Evolutionary conservation across 108 stramenopile genomes (phyloP).

Genomic region (Cyclotella choctawhatcheeana): DNA sequence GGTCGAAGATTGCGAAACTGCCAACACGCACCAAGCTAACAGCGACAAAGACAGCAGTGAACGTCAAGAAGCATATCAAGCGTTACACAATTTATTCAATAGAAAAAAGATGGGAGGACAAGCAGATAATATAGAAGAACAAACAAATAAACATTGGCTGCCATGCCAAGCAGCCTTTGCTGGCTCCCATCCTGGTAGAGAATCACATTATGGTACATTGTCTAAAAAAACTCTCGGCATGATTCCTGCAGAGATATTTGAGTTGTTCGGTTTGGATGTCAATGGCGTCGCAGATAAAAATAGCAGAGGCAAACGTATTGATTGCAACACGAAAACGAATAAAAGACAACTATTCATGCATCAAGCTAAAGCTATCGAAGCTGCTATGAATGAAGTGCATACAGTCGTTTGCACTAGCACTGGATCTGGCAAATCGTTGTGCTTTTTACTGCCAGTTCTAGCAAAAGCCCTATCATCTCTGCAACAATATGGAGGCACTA

Average conservation of each 20-base stretch:
- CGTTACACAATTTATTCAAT: constrained; percentile 31
- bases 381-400: constrained; percentile 61
- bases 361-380: constrained; percentile 85
- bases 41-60: constrained; percentile 25
- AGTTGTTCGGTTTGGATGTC: constrained; percentile 25
- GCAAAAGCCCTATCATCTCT: constrained; percentile 57
- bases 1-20: no score
- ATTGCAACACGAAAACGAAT: neutral
- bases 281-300: neutral
- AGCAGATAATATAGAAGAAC: neutral
- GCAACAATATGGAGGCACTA: constrained; percentile 1
- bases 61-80: constrained; percentile 19
- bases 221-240: constrained; percentile 26
- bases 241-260: constrained; percentile 28
- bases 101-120: neutral
- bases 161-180: constrained; percentile 69
- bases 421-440: constrained; percentile 86
- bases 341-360: constrained; percentile 68
- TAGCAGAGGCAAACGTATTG: neutral
- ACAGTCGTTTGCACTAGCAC: constrained; percentile 90
- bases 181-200: constrained; percentile 67
- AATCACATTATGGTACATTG: constrained; percentile 42
- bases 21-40: no score
- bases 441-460: constrained; percentile 85
- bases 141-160: constrained; percentile 32